Conservation (phyloP, 2,329 filamentous ascomycete genomes). For the Exophiala sideris region DNA sequence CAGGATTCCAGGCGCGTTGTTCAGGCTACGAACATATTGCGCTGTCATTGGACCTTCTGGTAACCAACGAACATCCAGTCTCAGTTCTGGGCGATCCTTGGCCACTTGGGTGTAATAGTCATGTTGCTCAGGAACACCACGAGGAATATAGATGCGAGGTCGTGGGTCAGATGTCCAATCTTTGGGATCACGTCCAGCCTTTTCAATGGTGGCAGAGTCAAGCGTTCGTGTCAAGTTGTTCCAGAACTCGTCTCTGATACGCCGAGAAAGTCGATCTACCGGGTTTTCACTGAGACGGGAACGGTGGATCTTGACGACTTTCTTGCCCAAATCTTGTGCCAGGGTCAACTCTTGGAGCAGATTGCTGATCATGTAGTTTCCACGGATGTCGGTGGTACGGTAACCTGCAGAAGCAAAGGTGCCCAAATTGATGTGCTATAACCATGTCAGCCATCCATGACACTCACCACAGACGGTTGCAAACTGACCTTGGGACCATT, state of each 20-base stretch:
- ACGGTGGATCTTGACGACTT: slow-evolving; percentile 87
- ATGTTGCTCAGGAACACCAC: slow-evolving; percentile 78
- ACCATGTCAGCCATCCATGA: not conserved
- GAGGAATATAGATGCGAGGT: slow-evolving; percentile 86
- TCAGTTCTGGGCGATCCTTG: slow-evolving; percentile 72
- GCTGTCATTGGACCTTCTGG: slow-evolving; percentile 68
- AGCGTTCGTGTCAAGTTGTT: slow-evolving; percentile 83
- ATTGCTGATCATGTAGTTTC: slow-evolving; percentile 97
- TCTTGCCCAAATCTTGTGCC: slow-evolving; percentile 84
- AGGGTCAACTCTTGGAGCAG: slow-evolving; percentile 90
- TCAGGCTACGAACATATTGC: slow-evolving; percentile 77
- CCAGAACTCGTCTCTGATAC: slow-evolving; percentile 92
- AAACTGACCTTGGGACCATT: slow-evolving; percentile 74
- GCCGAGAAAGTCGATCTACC: slow-evolving; percentile 76
- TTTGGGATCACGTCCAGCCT: slow-evolving; percentile 86
- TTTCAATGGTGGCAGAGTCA: slow-evolving; percentile 73
- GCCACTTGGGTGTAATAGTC: slow-evolving; percentile 86
- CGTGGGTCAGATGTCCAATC: slow-evolving; percentile 90
- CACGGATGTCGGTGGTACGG: slow-evolving; percentile 85
- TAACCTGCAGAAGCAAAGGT: slow-evolving; percentile 82
- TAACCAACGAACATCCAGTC: slow-evolving; percentile 80
- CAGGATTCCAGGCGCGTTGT: slow-evolving; percentile 80
- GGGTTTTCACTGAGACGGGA: slow-evolving; percentile 92
- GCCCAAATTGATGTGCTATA: slow-evolving; percentile 74
- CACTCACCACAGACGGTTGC: not conserved